Evolutionary conservation across 2,329 filamentous ascomycete species (phyloP).

Genomic region (Fusarium irregulare): DNA sequence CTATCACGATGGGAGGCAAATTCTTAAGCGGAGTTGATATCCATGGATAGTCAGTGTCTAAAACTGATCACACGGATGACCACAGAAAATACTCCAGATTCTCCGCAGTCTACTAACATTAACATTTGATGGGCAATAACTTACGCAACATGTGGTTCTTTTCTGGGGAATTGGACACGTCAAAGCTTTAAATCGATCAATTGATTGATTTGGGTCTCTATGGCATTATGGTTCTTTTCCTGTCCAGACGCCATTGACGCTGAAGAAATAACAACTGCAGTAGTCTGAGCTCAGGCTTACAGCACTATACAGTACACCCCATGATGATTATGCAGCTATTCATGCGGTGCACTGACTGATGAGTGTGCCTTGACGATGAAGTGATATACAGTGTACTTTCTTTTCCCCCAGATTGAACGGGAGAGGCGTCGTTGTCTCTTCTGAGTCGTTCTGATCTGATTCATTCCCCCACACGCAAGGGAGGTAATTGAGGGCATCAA

Average conservation of each 20-base stretch:
- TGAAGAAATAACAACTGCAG: constrained; percentile 1
- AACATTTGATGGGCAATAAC: not conserved
- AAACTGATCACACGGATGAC: constrained; percentile 15
- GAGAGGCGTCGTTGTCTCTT: constrained; percentile 44
- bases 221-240: constrained; percentile 13
- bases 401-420: constrained; percentile 40
- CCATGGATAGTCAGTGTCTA: not conserved
- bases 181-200: constrained; percentile 8
- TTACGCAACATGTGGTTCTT: constrained; percentile 17
- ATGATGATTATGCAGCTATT: not conserved
- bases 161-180: constrained; percentile 16
- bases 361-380: not conserved
- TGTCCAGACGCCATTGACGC: constrained; percentile 42
- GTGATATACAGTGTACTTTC: not conserved
- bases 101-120: constrained; percentile 8
- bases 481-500: constrained; percentile 7
- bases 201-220: not conserved
- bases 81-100: constrained; percentile 27
- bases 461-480: constrained; percentile 10
- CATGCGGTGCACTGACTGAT: not conserved
- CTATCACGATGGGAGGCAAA: not conserved
- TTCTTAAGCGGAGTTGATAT: not conserved
- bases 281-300: constrained; percentile 25
- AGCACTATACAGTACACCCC: not conserved
- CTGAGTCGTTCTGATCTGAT: not conserved